Evolutionary conservation across 148 eudicot species (phyloP).

Genomic region (Polygonum maritimum): DNA sequence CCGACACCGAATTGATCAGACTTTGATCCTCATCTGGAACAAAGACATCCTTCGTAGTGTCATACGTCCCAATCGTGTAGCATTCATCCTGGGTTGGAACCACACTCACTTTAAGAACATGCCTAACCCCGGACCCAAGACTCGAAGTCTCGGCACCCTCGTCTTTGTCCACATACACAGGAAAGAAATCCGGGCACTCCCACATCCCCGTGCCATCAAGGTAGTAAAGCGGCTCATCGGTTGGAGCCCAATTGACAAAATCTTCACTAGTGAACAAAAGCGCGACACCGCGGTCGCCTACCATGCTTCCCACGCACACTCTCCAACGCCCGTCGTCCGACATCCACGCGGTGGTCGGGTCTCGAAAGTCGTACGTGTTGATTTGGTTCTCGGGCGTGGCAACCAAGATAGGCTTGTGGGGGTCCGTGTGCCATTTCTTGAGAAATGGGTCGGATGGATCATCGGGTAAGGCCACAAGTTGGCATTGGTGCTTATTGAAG

Average conservation of each 20-base stretch:
- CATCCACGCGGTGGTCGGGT: constrained; percentile 63
- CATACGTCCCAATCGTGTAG: constrained; percentile 53
- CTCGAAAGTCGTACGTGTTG: constrained; percentile 35
- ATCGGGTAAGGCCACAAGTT: constrained; percentile 51
- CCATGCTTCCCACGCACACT: constrained; percentile 28
- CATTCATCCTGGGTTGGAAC: constrained; percentile 29
- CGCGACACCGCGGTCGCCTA: constrained; percentile 18
- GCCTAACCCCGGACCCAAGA: constrained; percentile 21
- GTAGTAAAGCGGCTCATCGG: constrained; percentile 34
- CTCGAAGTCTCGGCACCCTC: constrained; percentile 36
- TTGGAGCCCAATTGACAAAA: constrained; percentile 36
- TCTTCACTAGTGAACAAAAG: constrained; percentile 46
- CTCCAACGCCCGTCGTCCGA: constrained; percentile 34
- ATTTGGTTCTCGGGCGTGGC: constrained; percentile 27
- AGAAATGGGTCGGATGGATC: constrained; percentile 51
- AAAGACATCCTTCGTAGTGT: constrained; percentile 28
- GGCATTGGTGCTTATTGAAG: constrained; percentile 33
- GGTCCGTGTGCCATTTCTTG: constrained; percentile 37
- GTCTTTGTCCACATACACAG: constrained; percentile 16
- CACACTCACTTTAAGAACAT: constrained; percentile 52
- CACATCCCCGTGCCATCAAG: constrained; percentile 45
- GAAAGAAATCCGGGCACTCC: constrained; percentile 80
- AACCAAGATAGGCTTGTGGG: constrained; percentile 39
- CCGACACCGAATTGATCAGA: constrained; percentile 12
- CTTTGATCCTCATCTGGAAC: constrained; percentile 25